Evolutionary conservation across 1,284 basidiomycete genomes (phyloP), one percentile per base, ranked within the genome.

Genomic region (Coniferiporia sulphurascens): DNA sequence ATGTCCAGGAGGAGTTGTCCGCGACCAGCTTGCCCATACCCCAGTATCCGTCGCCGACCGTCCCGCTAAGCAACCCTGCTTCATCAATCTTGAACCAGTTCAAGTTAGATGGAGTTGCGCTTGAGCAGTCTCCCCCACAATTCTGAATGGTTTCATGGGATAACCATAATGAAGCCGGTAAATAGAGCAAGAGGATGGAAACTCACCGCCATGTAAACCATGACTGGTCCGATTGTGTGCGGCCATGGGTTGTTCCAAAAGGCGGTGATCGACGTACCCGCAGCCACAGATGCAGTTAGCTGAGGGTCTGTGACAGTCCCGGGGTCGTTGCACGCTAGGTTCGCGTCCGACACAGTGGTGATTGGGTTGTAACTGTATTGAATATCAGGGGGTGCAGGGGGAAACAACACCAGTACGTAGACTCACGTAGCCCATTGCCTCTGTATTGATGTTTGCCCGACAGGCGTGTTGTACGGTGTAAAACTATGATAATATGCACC

Each of bases 251-350:
- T 72, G 68, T 83, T 82, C 81, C 81, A 84, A 71, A 82, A 83
- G 0, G 80, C 81, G 8, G 76, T 80, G 66, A 85, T 76, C 7
- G 73, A 63, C 3, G 78, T 75, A 6, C 82, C 82, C 62, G 82
- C 78, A 19, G 70, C 67, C 36, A 81, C 77, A 12, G 73, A 76
- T 1, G 78, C 79, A 15, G 80, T 82, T 13, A 81, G 71, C 66
- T 85, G 82, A 22, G 74, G 70, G 17, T 78, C 73, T 21, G 75
- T 73, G 12, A 79, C 71, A 8, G 73, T 72, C n/a, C 83, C 83
- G 61, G 83, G 76, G 62, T 83, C 76, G 63, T 85, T 85, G 70
- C 83, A 85, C 2, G 80, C 76, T 44, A 84, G 61, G 0, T 72
- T 77, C 0, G 79, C 62, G 55, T 73, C 75, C 1, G 77, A 78